Base-by-base conservation (phyloP, 116 monocot species). In the Cymodocea nodosa region DNA sequence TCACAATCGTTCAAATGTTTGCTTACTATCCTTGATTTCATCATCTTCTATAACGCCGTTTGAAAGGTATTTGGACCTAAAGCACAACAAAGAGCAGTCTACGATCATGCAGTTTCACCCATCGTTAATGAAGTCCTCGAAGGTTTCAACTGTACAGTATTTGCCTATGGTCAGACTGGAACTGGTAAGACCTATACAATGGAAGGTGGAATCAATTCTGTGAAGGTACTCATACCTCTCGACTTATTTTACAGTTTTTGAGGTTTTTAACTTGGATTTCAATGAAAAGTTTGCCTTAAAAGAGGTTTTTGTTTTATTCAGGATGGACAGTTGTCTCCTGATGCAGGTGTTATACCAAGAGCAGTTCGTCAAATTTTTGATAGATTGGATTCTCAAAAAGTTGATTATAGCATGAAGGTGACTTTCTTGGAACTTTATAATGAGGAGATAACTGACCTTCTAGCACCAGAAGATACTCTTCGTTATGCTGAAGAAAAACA, bases 151-250 rank as follows among this genome's bases (percentile, higher is more conserved):
- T 93, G 93, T 74, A 93, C 93, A 23, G 78, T 93, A 24, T 88
- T 93, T 37, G 93, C 93, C 39, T 89, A 89, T 58, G 93, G 93
- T 56, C 93, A 93, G 69, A 86, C 89, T 39, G 83, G 88, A 10
- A 88, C 88, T 50, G 88, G 93, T 2, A 93, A 88, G 65, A 93
- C 88, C 24, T 88, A 85, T 60, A 93, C 88, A 0, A 93, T 93
- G 93, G 88, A 93, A 62, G 88, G 93, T 68, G 83, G 68, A 39
- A 68, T 68, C 65, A 81, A 77, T 36, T 71, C 63, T 36, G 59
- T 52, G 2, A 88, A 84, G 86, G 93, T 87, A 72, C 12, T 7
- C 24, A 39, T 36, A 2, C 34, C 39, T 62, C 15, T 40, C 18
- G 6, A n/a, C 6, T 17, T 62, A 17, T 37, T 62, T 64, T 63